Conservation (phyloP, 1,139 yeast genomes). For the Diutina pseudorugosa region DNA sequence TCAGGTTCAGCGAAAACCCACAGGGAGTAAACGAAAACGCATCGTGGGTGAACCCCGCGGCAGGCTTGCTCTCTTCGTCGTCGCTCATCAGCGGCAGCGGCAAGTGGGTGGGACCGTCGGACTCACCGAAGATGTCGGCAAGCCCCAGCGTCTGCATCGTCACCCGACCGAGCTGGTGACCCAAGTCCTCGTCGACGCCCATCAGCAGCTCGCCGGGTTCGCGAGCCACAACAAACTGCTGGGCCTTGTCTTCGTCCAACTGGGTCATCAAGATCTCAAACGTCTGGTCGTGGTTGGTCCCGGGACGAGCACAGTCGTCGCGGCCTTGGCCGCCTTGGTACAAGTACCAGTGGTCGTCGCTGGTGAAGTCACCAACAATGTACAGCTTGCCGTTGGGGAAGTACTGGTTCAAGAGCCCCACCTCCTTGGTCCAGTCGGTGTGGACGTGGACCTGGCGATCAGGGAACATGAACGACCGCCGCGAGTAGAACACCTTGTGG, state of each 20-base stretch:
- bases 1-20: conserved; percentile 85
- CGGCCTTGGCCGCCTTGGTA: conserved; percentile 43
- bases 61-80: conserved; percentile 6
- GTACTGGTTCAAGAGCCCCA: conserved; percentile 48
- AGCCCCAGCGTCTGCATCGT: conserved; percentile 54
- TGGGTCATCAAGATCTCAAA: conserved; percentile 90
- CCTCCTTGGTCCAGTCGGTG: conserved; percentile 75
- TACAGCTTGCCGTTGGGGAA: conserved; percentile 60
- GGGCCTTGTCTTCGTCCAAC: conserved; percentile 45
- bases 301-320: conserved; percentile 6
- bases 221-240: conserved; percentile 48
- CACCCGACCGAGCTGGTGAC: conserved; percentile 61
- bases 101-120: conserved; percentile 11
- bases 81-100: conserved; percentile 29
- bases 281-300: conserved; percentile 47
- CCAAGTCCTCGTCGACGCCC: conserved; percentile 44
- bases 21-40: conserved; percentile 94
- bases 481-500: conserved; percentile 72
- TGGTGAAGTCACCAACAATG: conserved; percentile 62
- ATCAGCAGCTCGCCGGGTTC: conserved; percentile 36
- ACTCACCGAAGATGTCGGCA: conserved; percentile 37
- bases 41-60: conserved; percentile 42
- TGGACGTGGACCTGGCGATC: conserved; percentile 74
- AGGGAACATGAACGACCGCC: conserved; percentile 91
- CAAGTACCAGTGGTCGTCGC: conserved; percentile 84